Evolutionary conservation across 2,329 filamentous ascomycete genomes (phyloP).

Genomic region (Sarocladium oryzae): DNA sequence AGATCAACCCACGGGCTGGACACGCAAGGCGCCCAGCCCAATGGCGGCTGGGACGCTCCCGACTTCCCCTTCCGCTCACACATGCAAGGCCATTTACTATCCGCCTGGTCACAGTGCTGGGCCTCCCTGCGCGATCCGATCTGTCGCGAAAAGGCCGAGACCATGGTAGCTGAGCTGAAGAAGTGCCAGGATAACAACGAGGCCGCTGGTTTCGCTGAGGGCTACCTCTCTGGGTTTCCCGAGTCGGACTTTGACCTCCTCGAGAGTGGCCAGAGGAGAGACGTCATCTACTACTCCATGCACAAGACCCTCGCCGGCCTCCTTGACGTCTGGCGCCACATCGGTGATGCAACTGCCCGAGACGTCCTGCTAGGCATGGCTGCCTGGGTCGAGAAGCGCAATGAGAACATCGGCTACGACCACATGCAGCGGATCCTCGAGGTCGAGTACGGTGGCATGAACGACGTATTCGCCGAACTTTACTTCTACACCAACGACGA

Average conservation of each 20-base stretch:
- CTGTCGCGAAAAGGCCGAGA: conserved; percentile 38
- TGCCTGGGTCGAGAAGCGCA: conserved; percentile 42
- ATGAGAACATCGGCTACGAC: conserved; percentile 30
- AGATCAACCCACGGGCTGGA: conserved; percentile 37
- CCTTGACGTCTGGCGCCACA: conserved; percentile 40
- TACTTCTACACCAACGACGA: conserved; percentile 39
- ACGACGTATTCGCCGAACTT: conserved; percentile 42
- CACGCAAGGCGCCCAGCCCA: conserved; percentile 36
- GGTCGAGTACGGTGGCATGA: conserved; percentile 49
- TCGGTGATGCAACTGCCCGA: conserved; percentile 35
- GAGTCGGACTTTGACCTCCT: conserved; percentile 43
- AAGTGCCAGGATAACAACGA: conserved; percentile 46
- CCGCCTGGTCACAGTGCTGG: conserved; percentile 43
- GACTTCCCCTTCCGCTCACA: conserved; percentile 47
- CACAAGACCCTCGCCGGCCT: conserved; percentile 47
- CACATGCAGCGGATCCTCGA: conserved; percentile 42
- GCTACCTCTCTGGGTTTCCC: conserved; percentile 46
- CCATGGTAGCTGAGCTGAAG: conserved; percentile 38
- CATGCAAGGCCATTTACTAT: conserved; percentile 44
- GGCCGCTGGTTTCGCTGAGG: conserved; percentile 33
- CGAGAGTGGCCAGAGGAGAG: conserved; percentile 30
- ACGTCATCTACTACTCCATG: conserved; percentile 48
- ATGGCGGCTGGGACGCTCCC: conserved; percentile 48
- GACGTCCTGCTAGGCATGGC: conserved; percentile 38
- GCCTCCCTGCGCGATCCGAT: conserved; percentile 33